Percentiles rank a stretch among this genome's conserved stretches.
phyloP scores from a whole-genome alignment of 2,329 filamentous ascomycete genomes.

The Drechslera avenae region DNA sequence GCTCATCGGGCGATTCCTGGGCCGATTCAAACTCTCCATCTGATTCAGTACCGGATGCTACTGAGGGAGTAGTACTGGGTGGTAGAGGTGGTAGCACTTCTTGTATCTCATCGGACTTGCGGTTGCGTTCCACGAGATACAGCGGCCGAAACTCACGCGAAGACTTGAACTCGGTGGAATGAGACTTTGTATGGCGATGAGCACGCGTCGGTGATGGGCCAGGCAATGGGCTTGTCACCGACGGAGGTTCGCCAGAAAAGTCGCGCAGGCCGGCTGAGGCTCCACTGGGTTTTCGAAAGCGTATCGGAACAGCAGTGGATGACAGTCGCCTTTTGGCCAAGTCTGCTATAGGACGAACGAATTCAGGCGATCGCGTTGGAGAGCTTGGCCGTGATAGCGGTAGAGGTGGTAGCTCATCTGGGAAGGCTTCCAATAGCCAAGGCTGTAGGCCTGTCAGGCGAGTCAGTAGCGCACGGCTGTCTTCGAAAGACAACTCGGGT shows the following conservation, averaged over 20 bases:
- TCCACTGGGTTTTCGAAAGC: constrained; percentile 56
- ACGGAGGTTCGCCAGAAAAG: constrained; percentile 46
- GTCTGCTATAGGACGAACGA: constrained; percentile 20
- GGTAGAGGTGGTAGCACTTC: constrained; percentile 59
- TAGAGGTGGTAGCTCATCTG: constrained; percentile 42
- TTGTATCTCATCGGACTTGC: constrained; percentile 39
- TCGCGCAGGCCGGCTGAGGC: constrained; percentile 53
- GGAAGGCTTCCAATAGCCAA: constrained; percentile 44
- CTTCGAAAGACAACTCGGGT: constrained; percentile 38
- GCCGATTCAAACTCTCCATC: constrained; percentile 55
- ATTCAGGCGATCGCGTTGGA: constrained; percentile 33
- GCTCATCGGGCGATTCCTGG: constrained; percentile 45
- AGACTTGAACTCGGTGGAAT: constrained; percentile 59
- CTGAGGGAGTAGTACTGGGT: constrained; percentile 50
- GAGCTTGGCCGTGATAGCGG: constrained; percentile 41
- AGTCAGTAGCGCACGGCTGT: constrained; percentile 40
- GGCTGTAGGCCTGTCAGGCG: constrained; percentile 45
- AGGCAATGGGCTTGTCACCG: constrained; percentile 23
- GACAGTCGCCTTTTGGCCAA: constrained; percentile 33
- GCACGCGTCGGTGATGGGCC: constrained; percentile 51
- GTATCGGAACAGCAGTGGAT: constrained; percentile 60
- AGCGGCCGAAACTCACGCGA: constrained; percentile 77
- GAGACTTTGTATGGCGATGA: constrained; percentile 52
- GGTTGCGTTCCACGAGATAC: constrained; percentile 74
- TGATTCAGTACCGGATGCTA: constrained; percentile 47